Conservation (phyloP, 805 yeast species). For the Deakozyma indianensis region DNA sequence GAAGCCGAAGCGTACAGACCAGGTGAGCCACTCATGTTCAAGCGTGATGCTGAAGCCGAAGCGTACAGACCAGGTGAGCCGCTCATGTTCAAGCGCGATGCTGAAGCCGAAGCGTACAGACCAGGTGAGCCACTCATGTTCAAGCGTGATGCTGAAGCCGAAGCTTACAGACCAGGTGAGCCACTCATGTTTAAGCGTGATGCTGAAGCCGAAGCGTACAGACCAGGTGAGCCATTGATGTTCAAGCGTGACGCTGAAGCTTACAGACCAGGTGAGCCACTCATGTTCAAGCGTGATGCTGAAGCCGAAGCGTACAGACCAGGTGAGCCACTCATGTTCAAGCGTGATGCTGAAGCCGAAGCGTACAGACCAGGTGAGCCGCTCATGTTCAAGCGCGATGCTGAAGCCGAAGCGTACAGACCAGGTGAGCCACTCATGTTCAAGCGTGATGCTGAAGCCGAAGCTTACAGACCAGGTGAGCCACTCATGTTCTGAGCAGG, state of each 20-base stretch:
- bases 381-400: too few species aligned
- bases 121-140: not conserved
- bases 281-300: not conserved
- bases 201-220: not conserved
- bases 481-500: too few species aligned
- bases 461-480: too few species aligned
- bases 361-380: too few species aligned
- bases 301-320: not conserved
- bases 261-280: not conserved
- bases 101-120: not conserved
- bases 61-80: not conserved
- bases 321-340: not conserved
- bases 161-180: not conserved
- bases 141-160: not conserved
- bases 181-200: not conserved
- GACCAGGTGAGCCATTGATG: not conserved
- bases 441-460: too few species aligned
- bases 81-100: not conserved
- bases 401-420: too few species aligned
- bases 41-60: not conserved
- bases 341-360: not conserved
- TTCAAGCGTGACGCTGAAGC: not conserved
- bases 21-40: not conserved
- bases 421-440: too few species aligned
- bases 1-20: not conserved